phyloP scores from a whole-genome alignment of 345 rosid species.

The Reutealis trisperma region DNA sequence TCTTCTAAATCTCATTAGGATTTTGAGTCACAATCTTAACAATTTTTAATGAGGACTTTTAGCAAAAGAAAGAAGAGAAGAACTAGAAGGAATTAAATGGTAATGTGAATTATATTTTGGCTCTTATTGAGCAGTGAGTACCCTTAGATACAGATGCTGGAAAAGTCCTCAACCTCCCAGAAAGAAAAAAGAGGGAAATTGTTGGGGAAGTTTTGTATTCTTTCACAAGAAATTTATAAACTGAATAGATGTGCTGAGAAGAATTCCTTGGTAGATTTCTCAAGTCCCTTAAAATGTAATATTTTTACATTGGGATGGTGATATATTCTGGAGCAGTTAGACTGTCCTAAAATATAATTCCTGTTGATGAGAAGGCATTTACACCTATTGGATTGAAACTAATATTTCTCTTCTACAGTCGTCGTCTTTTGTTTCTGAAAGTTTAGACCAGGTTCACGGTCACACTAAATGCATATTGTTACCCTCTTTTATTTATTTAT shows the following conservation, averaged over 20 bases:
- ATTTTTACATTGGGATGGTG: background rate
- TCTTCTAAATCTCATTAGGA: too few relatives aligned
- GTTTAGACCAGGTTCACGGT: background rate
- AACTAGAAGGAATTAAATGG: too few relatives aligned
- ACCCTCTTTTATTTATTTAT: background rate
- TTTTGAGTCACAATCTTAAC: too few relatives aligned
- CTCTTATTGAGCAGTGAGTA: too few relatives aligned
- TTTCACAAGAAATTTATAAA: too few relatives aligned
- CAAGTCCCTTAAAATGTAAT: background rate
- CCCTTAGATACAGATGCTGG: too few relatives aligned
- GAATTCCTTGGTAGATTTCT: background rate
- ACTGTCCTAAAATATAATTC: background rate
- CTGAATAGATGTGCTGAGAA: constrained; percentile 1
- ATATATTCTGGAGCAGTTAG: background rate
- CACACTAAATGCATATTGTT: background rate
- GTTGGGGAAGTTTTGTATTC: too few relatives aligned
- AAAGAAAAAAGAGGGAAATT: too few relatives aligned
- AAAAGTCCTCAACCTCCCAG: too few relatives aligned
- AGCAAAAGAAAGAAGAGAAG: too few relatives aligned
- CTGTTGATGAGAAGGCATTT: background rate
- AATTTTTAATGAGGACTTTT: too few relatives aligned
- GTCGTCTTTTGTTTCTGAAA: background rate
- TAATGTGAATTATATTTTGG: too few relatives aligned
- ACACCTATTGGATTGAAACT: background rate
- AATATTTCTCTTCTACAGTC: background rate